Conservation (phyloP, 2,329 filamentous ascomycete genomes). For the Fusarium sublunatum region DNA sequence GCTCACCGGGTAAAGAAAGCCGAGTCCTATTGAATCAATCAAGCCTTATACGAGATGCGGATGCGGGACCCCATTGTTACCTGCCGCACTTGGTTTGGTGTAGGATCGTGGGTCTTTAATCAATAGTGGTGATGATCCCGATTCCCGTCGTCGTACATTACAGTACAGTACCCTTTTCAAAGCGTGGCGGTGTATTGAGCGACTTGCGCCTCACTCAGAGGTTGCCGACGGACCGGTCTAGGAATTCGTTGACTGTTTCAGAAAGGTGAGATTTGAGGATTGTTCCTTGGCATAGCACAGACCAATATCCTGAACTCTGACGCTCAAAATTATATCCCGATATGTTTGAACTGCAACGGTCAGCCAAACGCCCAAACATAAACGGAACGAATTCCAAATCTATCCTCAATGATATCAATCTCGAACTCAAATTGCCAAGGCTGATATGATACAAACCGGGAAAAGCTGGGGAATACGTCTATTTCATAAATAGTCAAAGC, state of each 20-base stretch:
- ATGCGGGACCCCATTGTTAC: too few species aligned
- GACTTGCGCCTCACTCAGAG: neutral
- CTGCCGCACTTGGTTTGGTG: neutral
- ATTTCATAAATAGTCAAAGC: too few species aligned
- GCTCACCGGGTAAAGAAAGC: neutral
- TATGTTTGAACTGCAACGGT: neutral
- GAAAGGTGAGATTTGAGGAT: neutral
- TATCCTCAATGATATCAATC: neutral
- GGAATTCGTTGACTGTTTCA: neutral
- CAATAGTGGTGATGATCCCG: neutral
- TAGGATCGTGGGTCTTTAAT: neutral
- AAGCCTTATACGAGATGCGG: too few species aligned
- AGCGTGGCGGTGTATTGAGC: neutral
- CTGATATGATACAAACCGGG: neutral
- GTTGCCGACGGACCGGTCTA: neutral
- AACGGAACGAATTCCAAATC: neutral
- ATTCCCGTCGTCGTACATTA: neutral
- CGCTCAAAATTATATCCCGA: neutral
- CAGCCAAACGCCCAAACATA: neutral
- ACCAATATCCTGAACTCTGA: neutral
- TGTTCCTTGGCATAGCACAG: neutral
- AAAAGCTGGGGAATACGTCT: neutral
- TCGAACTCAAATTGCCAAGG: neutral
- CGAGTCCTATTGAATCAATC: too few species aligned
- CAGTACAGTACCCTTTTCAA: neutral